Conservation (phyloP, 106 monocot species). For the Gastrodia elata region DNA sequence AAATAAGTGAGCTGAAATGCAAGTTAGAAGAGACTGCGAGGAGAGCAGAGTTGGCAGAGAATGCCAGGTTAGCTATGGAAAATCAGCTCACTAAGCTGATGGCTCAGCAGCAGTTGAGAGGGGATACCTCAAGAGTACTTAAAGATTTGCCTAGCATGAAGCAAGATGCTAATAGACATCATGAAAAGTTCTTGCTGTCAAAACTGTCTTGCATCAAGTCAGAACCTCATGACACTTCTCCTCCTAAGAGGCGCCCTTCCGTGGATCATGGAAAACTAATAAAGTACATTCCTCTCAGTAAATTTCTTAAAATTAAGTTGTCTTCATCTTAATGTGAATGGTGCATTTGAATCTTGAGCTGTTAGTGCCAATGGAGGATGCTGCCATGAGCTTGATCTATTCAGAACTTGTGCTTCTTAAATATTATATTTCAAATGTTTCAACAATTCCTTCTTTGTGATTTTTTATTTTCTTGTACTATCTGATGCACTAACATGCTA, state of each 20-base stretch:
- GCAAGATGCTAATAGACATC: not conserved
- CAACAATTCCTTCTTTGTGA: not conserved
- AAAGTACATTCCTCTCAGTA: slow-evolving; percentile 22
- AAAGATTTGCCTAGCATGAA: not conserved
- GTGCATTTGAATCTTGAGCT: not conserved
- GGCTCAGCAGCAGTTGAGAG: slow-evolving; percentile 9
- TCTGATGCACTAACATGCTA: not conserved
- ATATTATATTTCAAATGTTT: not conserved
- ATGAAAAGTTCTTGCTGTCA: not conserved
- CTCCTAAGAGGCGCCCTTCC: slow-evolving; percentile 5
- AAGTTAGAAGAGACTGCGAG: slow-evolving; percentile 12
- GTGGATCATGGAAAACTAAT: slow-evolving; percentile 1
- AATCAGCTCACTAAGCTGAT: slow-evolving; percentile 24
- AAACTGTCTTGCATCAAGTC: not conserved
- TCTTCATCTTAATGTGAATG: slow-evolving; percentile 2
- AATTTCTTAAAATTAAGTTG: slow-evolving; percentile 26
- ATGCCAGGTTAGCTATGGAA: slow-evolving; percentile 22
- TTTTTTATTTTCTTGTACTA: not conserved
- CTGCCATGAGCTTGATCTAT: not conserved
- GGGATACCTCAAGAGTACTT: slow-evolving; percentile 4
- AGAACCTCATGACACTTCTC: not conserved
- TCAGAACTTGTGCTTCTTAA: not conserved
- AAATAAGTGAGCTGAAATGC: slow-evolving; percentile 13
- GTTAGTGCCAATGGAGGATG: not conserved
- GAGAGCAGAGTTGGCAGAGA: slow-evolving; percentile 29